Evolutionary conservation across 1,284 basidiomycete species (phyloP), one percentile per base, ranked within the genome.

Genomic region (Sanghuangporus baumii): DNA sequence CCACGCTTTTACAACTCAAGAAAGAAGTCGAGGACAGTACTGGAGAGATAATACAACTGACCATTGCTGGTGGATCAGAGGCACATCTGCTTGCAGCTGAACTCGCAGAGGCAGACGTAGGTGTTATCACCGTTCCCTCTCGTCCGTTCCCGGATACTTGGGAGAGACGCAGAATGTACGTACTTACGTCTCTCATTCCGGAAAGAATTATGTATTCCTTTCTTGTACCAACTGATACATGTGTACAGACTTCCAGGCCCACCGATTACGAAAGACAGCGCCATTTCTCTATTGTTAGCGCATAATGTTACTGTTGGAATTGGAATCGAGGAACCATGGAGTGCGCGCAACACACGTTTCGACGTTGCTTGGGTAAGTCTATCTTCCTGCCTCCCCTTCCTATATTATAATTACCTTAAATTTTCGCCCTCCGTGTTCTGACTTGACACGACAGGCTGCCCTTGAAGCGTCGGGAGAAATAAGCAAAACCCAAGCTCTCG

Each of bases 11-110:
- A 40, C 73, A 80, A 14, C 78, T 96, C 63, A 93, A 94, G 79
- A 78, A 79, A 65, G 86, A 93, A 67, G 80, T 91, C 16, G 90
- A 93, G 65, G 67, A 68, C 0, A 65, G 70, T 50, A 78, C 72
- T 1, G 71, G 79, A 6, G 69, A 69, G 2, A 62, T 66, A 1
- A 73, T 89, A 20, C 80, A 76, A 62, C 70, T 91, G 70, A 87
- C 84, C 2, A 81, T 90, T 58, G 75, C 83, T 1, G 90, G 92
- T 7, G 93, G 79, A 0, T 73, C 83, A 0, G 94, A 96, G 72
- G 85, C 91, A 0, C 82, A 92, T 71, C 74, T 91, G 5, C 72
- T 96, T 37, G 92, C 93, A 1, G 77, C 84, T 54, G 86, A 94
- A 67, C 76, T 97, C 14, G 88, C 84, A 0, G 75, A 80, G 54